Conservation (phyloP, 2,329 filamentous ascomycete genomes). For the Fusarium poae region DNA sequence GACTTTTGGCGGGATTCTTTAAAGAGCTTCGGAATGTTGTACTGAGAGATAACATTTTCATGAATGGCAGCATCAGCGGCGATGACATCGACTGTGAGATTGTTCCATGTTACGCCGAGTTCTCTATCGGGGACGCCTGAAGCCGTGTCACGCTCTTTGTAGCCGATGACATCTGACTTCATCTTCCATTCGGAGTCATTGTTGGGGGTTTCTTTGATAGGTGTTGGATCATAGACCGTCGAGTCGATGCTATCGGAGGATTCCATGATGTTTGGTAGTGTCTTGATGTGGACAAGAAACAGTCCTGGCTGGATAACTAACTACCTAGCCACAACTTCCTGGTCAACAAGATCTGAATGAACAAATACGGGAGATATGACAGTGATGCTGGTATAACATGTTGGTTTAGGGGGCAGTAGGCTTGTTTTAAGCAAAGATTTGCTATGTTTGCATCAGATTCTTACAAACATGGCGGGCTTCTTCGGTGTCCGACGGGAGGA, state of each 20-base stretch:
- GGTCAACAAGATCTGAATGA: background rate
- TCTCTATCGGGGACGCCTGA: slow-evolving; percentile 63
- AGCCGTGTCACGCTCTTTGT: slow-evolving; percentile 58
- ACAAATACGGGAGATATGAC: background rate
- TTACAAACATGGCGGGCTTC: slow-evolving; percentile 14
- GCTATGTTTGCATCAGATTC: background rate
- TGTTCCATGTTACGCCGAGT: slow-evolving; percentile 74
- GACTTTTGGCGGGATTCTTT: slow-evolving; percentile 67
- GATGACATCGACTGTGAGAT: slow-evolving; percentile 72
- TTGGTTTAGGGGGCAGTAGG: background rate
- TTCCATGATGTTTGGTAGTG: slow-evolving; percentile 7
- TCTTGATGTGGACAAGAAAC: slow-evolving; percentile 10
- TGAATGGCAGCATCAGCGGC: slow-evolving; percentile 73
- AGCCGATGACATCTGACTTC: slow-evolving; percentile 61
- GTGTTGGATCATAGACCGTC: slow-evolving; percentile 43
- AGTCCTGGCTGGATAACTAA: slow-evolving; percentile 17
- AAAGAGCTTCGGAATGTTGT: slow-evolving; percentile 66
- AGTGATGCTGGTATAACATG: background rate
- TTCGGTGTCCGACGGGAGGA: slow-evolving; percentile 14
- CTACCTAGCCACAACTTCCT: slow-evolving; percentile 22
- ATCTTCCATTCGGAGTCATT: slow-evolving; percentile 59
- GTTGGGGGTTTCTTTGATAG: slow-evolving; percentile 13
- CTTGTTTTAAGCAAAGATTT: slow-evolving; percentile 5
- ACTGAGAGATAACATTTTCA: slow-evolving; percentile 72
- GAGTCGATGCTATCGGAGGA: slow-evolving; percentile 45